Conservation (phyloP, 495 filamentous ascomycete species). For the Penicillium paxilli region DNA sequence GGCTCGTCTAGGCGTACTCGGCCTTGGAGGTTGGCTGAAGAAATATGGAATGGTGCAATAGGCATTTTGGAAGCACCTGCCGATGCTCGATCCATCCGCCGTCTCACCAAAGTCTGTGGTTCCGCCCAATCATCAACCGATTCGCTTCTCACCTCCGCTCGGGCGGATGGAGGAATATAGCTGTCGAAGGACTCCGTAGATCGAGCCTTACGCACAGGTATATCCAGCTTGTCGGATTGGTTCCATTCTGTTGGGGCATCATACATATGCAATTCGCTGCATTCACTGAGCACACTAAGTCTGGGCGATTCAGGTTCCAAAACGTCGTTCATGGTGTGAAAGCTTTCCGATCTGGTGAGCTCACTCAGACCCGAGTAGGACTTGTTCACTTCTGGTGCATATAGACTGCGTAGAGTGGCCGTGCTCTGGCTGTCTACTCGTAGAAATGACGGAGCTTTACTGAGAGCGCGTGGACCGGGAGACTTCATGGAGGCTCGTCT, state of each 20-base stretch:
- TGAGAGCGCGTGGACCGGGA: conserved; percentile 30
- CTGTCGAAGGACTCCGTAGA: conserved; percentile 17
- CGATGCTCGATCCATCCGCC: conserved; percentile 14
- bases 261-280: conserved; percentile 71
- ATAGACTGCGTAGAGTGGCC: conserved; percentile 64
- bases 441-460: conserved; percentile 66
- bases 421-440: conserved; percentile 61
- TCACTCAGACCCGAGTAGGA: conserved; percentile 27
- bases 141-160: conserved; percentile 19
- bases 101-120: conserved; percentile 21
- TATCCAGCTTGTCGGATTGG: conserved; percentile 33
- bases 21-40: conserved; percentile 22
- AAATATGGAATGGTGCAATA: conserved; percentile 19
- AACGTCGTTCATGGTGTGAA: conserved; percentile 33
- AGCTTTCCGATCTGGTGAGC: conserved; percentile 40
- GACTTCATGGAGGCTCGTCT: conserved; percentile 19
- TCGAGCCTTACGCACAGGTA: conserved; percentile 29
- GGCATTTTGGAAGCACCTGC: conserved; percentile 20
- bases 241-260: conserved; percentile 28
- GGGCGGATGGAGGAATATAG: conserved; percentile 10
- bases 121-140: conserved; percentile 35
- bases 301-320: conserved; percentile 56
- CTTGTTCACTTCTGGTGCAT: conserved; percentile 51
- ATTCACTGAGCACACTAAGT: conserved; percentile 76
- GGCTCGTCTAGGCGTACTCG: conserved; percentile 30